Evolutionary conservation across 1,139 yeast species (phyloP).

Genomic region (Candida tetrigidarum): DNA sequence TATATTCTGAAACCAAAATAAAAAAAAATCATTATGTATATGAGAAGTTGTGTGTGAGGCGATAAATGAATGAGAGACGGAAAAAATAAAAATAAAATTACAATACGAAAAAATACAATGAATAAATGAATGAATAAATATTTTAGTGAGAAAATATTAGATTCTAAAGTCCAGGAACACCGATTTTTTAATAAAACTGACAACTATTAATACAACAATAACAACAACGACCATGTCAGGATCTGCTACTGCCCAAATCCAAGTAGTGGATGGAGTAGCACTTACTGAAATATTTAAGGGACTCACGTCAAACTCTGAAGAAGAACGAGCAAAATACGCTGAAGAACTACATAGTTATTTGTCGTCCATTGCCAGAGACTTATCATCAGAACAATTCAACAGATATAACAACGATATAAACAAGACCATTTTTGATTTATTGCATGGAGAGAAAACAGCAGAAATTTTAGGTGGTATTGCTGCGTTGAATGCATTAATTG

Average conservation of each 20-base stretch:
- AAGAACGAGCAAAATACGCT: constrained; percentile 63
- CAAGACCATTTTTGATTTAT: constrained; percentile 82
- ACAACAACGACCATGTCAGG: constrained; percentile 27
- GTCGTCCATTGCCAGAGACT: constrained; percentile 72
- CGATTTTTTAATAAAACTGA: too few species aligned
- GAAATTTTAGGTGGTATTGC: constrained; percentile 89
- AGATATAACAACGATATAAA: constrained; percentile 85
- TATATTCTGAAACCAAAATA: background rate
- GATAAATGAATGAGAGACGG: background rate
- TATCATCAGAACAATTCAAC: constrained; percentile 77
- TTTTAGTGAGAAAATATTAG: too few species aligned
- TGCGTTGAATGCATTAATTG: constrained; percentile 87
- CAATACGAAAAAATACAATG: background rate
- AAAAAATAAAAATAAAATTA: background rate
- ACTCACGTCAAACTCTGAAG: constrained; percentile 51
- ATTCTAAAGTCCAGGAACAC: too few species aligned
- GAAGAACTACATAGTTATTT: constrained; percentile 68
- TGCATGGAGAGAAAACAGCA: constrained; percentile 71
- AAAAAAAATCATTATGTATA: background rate
- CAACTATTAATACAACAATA: too few species aligned
- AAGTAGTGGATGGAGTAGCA: constrained; percentile 53
- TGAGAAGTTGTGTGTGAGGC: too few species aligned
- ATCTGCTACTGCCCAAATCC: constrained; percentile 27
- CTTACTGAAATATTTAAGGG: constrained; percentile 58
- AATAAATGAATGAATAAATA: too few species aligned